Base-by-base conservation (phyloP, 169 alveolate genomes). In the Neospora caninum region DNA sequence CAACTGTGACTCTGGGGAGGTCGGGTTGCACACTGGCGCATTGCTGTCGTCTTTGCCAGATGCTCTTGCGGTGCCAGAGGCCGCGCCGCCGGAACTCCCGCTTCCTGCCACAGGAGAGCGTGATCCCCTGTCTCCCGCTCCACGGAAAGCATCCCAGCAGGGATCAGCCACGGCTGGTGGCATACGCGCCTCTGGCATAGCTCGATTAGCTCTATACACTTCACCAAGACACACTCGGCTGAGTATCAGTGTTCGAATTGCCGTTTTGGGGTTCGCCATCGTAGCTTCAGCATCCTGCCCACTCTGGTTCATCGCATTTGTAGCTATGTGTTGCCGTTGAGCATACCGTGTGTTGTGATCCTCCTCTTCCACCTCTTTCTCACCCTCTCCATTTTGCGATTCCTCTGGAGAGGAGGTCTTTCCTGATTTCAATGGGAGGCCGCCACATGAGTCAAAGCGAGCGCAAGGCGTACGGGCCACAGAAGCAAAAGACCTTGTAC, bases 111-210 rank as follows among this genome's bases (percentile, higher is more conserved):
- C 34, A 13, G 58, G 58, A 29, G 10, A 9, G 36, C 36, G 9
- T 64, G 78, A n/a, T 64, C 78, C 78, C 1, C 34, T 64, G 7
- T 18, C 64, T 53, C 64, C 64, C 64, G 64, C 64, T 18, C 64
- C 64, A 7, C 27, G 18, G 78, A 20, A 64, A 10, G 78, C 29
- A 29, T 64, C 78, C 29, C 10, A 13, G 41, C 69, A 70, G 39
- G 92, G 42, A n/a, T 43, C 53, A 27, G 91, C 88, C 93, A 69
- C 87, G 86, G 82, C 39, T 41, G 95, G 95, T 13, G 95, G 93
- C 93, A 93, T 86, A 73, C 93, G 93, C 13, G 95, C 95, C 34
- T 93, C 95, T 36, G 95, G 93, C 93, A 93, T 87, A 58, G 95
- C 92, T 36, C 88, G 54, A 25, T 80, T 64, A 31, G 95, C 93